These are phyloP conservation scores for Vicia sativa DNA, from an alignment of 306 rosid species.

Conservation along the genomic window DNA sequence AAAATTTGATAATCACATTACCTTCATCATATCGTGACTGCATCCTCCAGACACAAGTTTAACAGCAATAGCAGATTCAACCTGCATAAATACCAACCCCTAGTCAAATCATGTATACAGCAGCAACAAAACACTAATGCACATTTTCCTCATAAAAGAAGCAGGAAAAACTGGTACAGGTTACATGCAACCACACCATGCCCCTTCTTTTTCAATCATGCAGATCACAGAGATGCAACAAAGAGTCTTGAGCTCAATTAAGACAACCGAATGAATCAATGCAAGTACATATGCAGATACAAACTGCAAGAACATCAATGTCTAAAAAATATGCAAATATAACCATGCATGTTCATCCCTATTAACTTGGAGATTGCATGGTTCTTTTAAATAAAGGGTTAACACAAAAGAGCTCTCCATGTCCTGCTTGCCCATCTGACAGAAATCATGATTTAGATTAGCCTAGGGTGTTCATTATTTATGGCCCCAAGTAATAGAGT, in stretches of 20 bases:
- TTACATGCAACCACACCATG: slow-evolving; percentile 15
- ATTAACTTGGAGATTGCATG: not conserved
- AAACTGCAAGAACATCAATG: not conserved
- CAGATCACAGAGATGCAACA: not conserved
- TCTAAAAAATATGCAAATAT: slow-evolving; percentile 5
- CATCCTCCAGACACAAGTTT: slow-evolving; percentile 65
- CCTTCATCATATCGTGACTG: slow-evolving; percentile 70
- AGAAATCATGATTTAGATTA: not conserved
- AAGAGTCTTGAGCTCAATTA: slow-evolving; percentile 2
- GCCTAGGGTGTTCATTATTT: slow-evolving; percentile 2
- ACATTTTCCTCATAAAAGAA: slow-evolving; percentile 12
- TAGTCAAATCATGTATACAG: slow-evolving; percentile 29
- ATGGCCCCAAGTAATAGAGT: not conserved
- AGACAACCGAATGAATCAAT: slow-evolving; percentile 16
- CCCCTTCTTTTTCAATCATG: slow-evolving; percentile 20
- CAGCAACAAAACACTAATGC: slow-evolving; percentile 21
- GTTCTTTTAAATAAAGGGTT: not conserved
- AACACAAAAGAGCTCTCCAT: not conserved
- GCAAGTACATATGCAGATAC: slow-evolving; percentile 2
- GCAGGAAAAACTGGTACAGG: slow-evolving; percentile 6
- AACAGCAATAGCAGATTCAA: slow-evolving; percentile 70
- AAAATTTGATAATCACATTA: slow-evolving; percentile 44
- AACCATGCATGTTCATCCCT: not conserved
- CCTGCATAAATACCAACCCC: slow-evolving; percentile 53
- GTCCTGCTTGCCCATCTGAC: not conserved